A percentile compares a stretch with the other conserved stretches of the same genome.
These are phyloP conservation scores for Heteromeles arbutifolia DNA, from an alignment of 306 rosid genomes.

Conservation along the genomic window DNA sequence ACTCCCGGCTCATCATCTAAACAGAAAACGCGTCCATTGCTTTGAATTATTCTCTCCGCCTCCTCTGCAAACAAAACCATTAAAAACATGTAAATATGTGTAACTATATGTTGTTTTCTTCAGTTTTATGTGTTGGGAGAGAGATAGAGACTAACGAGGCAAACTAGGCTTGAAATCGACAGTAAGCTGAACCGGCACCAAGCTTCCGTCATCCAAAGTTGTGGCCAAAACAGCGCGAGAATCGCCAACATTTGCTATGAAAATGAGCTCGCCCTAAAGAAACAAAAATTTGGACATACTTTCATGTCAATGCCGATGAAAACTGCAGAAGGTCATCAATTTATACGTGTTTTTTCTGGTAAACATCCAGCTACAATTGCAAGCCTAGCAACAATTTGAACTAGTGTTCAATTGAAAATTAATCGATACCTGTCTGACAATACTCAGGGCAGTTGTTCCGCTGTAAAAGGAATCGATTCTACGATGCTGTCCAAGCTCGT, in stretches of 20 bases:
- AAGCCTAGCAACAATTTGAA: neutral
- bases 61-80: conserved; percentile 47
- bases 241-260: conserved; percentile 84
- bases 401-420: neutral
- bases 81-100: neutral
- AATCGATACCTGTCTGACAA: conserved; percentile 74
- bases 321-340: neutral
- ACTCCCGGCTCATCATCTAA: conserved; percentile 78
- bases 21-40: conserved; percentile 76
- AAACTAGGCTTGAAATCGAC: conserved; percentile 91
- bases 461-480: conserved; percentile 75
- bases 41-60: conserved; percentile 72
- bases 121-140: neutral
- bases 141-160: conserved; percentile 58
- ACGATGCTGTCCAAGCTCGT: conserved; percentile 55
- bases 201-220: conserved; percentile 60
- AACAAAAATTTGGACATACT: neutral
- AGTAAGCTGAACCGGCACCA: conserved; percentile 66
- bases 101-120: neutral
- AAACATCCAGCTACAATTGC: neutral
- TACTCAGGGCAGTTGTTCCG: conserved; percentile 82
- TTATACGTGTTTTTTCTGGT: neutral
- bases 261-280: conserved; percentile 56
- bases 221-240: conserved; percentile 91
- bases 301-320: neutral